A percentile compares a stretch with the other conserved stretches of the same genome.
Evolutionary conservation across 2,329 filamentous ascomycete genomes (phyloP).

Genomic region (Nothopassalora personata): DNA sequence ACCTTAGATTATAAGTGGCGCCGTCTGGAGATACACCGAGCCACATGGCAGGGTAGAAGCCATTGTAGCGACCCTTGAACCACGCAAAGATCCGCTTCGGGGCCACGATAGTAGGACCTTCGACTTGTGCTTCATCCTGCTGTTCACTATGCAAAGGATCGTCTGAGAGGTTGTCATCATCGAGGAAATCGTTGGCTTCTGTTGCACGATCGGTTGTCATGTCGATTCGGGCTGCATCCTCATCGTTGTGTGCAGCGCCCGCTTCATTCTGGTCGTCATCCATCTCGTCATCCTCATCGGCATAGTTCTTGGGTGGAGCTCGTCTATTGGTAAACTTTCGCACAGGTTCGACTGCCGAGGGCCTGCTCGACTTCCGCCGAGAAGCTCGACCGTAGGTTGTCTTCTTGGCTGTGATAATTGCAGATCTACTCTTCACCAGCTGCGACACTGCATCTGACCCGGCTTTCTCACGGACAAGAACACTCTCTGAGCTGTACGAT

Average conservation of each 20-base stretch:
- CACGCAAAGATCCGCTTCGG: conserved; percentile 54
- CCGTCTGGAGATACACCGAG: conserved; percentile 42
- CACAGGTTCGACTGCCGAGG: not conserved
- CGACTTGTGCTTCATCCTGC: not conserved
- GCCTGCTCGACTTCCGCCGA: conserved; percentile 12
- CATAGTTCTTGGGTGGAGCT: not conserved
- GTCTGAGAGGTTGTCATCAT: not conserved
- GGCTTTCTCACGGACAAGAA: conserved; percentile 32
- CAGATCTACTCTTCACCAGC: conserved; percentile 18
- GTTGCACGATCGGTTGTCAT: not conserved
- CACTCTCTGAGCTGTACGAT: conserved; percentile 20
- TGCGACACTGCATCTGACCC: conserved; percentile 33
- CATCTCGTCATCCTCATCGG: not conserved
- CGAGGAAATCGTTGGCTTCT: not conserved
- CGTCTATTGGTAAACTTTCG: not conserved
- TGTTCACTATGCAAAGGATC: not conserved
- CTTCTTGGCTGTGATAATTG: conserved; percentile 8
- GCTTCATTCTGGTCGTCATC: not conserved
- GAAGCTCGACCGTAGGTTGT: conserved; percentile 13
- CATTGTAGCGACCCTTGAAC: conserved; percentile 49
- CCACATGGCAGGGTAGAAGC: conserved; percentile 58
- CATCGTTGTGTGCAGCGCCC: not conserved
- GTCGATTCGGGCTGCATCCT: not conserved
- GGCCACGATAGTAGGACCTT: not conserved
- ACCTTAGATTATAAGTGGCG: conserved; percentile 42